These are phyloP conservation scores for Penicillium fuscoglaucum DNA, from an alignment of 2,329 filamentous ascomycete genomes.

Conservation along the genomic window DNA sequence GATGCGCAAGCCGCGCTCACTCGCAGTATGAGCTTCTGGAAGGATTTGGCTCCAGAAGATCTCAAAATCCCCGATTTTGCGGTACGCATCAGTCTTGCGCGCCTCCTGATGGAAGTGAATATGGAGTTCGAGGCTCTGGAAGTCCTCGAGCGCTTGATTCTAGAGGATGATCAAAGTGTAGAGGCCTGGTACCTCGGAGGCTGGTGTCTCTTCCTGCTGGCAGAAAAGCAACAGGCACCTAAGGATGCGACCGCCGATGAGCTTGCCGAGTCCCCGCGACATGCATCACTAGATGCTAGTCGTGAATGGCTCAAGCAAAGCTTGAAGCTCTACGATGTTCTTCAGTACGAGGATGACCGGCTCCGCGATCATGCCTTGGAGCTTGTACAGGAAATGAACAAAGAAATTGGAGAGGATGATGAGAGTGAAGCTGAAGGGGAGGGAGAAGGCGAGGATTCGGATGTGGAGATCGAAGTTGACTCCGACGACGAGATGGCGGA, in stretches of 20 bases:
- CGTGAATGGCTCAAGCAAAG: conserved; percentile 81
- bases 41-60: conserved; percentile 70
- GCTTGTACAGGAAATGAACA: conserved; percentile 55
- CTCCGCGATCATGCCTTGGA: conserved; percentile 48
- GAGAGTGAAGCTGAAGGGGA: conserved; percentile 57
- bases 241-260: conserved; percentile 37
- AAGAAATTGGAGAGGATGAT: conserved; percentile 63
- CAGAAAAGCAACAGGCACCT: conserved; percentile 46
- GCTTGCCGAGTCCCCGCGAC: conserved; percentile 54
- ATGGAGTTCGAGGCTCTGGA: conserved; percentile 82
- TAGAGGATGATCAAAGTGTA: conserved; percentile 90
- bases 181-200: conserved; percentile 97
- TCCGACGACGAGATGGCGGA: conserved; percentile 56
- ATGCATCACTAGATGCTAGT: conserved; percentile 68
- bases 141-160: conserved; percentile 78
- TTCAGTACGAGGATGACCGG: conserved; percentile 68
- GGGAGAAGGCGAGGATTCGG: conserved; percentile 53
- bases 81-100: conserved; percentile 76
- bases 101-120: conserved; percentile 85
- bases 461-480: conserved; percentile 58
- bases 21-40: conserved; percentile 81
- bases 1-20: conserved; percentile 78
- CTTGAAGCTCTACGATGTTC: conserved; percentile 71
- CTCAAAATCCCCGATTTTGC: conserved; percentile 79
- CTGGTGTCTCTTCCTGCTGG: conserved; percentile 80